Evolutionary conservation across 1,139 yeast species (phyloP), one percentile per base, ranked within the genome.

Genomic region (Taiozyma sp.): DNA sequence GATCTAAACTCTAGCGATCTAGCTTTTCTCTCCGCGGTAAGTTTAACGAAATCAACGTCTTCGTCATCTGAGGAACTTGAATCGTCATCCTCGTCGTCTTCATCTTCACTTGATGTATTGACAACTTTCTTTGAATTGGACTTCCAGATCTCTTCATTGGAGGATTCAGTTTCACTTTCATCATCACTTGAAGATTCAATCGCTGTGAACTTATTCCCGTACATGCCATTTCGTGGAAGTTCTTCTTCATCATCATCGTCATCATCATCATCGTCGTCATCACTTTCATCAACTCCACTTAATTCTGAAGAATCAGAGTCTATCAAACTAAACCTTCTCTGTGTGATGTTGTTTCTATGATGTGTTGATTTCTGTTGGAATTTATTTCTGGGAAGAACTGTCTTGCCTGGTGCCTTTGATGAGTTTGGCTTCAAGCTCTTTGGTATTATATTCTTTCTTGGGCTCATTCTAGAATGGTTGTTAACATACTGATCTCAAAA

Each of bases 31-130:
- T 83, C 85, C 9, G 84, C 87, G 44, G 86, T 86, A 53, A 85
- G 68, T 64, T 78, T 80, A 16, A 85, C 86, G 62, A 83, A 84
- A 66, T 85, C 93, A 4, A 84, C 81, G 58, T 81, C 84, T 37
- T 81, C 81, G 58, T 84, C 90, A 56, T 82, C 85, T 1, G 80
- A 75, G 14, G 83, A 79, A 5, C 83, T 76, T 28, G 68, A 72
- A 21, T 68, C 72, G 24, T 68, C 68, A 21, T 67, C 30, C 4
- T 29, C 71, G 26, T 24, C 26, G 16, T 68, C 67, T 42, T 68
- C 70, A n/a, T 68, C 71, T 35, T 69, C 73, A 26, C 67, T 60
- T 2, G 63, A 59, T 3, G 65, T 62, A 35, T 62, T 62, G 2
- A 62, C 65, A 14, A 62, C 65, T 46, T 50, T 53, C 11, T 48